phyloP scores from a whole-genome alignment of 495 filamentous ascomycete genomes.

The Xylaria flabelliformis region DNA sequence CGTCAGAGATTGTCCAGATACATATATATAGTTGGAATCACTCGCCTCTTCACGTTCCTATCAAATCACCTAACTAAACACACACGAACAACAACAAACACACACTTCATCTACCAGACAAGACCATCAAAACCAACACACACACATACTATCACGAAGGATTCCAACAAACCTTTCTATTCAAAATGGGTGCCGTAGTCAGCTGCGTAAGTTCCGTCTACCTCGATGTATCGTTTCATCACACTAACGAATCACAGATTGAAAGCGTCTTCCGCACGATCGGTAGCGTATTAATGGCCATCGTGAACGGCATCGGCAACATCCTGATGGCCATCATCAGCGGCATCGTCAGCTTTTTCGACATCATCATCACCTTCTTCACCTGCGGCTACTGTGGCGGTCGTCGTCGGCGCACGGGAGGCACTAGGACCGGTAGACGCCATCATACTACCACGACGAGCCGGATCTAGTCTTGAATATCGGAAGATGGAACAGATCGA shows the following conservation, averaged over 20 bases:
- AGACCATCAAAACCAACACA: conserved; percentile 18
- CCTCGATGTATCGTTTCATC: not conserved
- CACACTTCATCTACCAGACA: conserved; percentile 1
- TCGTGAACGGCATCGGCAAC: conserved; percentile 80
- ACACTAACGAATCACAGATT: conserved; percentile 61
- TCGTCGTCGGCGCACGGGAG: conserved; percentile 29
- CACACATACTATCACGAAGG: conserved; percentile 21
- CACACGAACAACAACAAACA: conserved; percentile 8
- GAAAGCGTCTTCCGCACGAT: conserved; percentile 79
- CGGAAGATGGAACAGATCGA: conserved; percentile 18
- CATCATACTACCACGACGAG: conserved; percentile 36
- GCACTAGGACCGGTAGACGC: conserved; percentile 34
- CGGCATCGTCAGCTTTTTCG: conserved; percentile 77
- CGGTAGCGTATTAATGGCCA: conserved; percentile 80
- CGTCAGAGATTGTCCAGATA: conserved; percentile 1
- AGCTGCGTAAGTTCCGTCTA: conserved; percentile 80
- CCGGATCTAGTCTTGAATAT: conserved; percentile 29
- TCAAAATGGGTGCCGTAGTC: conserved; percentile 92
- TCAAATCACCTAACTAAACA: conserved; percentile 7
- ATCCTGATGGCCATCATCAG: conserved; percentile 81
- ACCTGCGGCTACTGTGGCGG: conserved; percentile 71
- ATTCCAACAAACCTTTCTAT: conserved; percentile 31
- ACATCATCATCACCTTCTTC: conserved; percentile 84
- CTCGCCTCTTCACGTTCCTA: not conserved
- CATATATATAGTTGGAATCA: conserved; percentile 11